Evolutionary conservation across 306 rosid species (phyloP).

Genomic region (Acacia confusa): DNA sequence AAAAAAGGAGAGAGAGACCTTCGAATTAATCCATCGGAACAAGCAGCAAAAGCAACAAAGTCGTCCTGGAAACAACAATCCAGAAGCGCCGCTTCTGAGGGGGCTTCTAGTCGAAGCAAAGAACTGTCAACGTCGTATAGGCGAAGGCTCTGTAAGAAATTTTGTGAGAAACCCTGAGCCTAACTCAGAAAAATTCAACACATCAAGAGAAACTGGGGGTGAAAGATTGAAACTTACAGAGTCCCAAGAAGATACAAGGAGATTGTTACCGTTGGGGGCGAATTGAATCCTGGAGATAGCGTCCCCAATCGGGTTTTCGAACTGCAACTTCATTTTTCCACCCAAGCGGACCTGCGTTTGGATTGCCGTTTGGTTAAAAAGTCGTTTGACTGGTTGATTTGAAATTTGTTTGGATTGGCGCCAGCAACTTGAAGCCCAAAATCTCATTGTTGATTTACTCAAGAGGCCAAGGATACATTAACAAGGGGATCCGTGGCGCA

Average conservation of each 20-base stretch:
- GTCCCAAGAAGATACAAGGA: conserved; percentile 88
- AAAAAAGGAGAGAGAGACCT: conserved; percentile 44
- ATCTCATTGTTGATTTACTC: fast-evolving
- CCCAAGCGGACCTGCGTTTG: background rate
- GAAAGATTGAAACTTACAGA: conserved; percentile 41
- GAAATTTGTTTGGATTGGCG: too few relatives aligned
- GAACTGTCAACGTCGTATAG: conserved; percentile 64
- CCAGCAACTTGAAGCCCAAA: too few relatives aligned
- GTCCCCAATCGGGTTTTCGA: conserved; percentile 47
- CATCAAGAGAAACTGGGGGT: background rate
- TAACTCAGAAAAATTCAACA: background rate
- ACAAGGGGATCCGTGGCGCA: conserved; percentile 31
- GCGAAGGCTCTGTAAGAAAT: conserved; percentile 57
- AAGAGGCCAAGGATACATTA: fast-evolving
- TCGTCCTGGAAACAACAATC: conserved; percentile 77
- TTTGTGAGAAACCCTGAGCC: background rate
- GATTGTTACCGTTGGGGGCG: conserved; percentile 62
- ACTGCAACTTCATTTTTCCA: conserved; percentile 39
- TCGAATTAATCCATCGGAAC: conserved; percentile 66
- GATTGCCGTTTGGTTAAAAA: too few relatives aligned
- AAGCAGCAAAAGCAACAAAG: conserved; percentile 53
- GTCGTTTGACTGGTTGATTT: too few relatives aligned
- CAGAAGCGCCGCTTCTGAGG: conserved; percentile 60
- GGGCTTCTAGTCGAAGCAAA: conserved; percentile 49
- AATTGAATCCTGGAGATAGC: conserved; percentile 64